These are phyloP conservation scores for Phytophthora citrophthora DNA, from an alignment of 352 stramenopile species.

Conservation along the genomic window DNA sequence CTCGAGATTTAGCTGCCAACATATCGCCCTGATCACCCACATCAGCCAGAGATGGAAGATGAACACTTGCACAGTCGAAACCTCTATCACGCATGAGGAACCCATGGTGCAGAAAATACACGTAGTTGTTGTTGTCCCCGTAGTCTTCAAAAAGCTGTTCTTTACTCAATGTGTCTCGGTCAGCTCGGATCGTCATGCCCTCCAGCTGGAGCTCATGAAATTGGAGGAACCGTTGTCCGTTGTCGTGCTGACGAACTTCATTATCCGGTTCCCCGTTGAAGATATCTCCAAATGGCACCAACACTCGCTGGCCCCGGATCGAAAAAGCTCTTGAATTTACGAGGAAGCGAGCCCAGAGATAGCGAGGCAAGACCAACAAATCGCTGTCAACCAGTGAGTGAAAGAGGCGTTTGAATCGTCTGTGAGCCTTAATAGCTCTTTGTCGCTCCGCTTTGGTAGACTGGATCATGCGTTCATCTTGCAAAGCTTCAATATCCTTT, in stretches of 20 bases:
- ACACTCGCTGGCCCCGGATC: constrained; percentile 67
- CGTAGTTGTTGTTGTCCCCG: constrained; percentile 93
- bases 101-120: constrained; percentile 90
- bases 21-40: constrained; percentile 1
- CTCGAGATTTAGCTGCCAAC: constrained; percentile 32
- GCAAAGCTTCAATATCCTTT: constrained; percentile 38
- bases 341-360: constrained; percentile 61
- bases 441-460: constrained; percentile 35
- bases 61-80: constrained; percentile 86
- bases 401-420: constrained; percentile 59
- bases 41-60: constrained; percentile 30
- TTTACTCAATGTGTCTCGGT: constrained; percentile 42
- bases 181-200: constrained; percentile 70
- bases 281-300: constrained; percentile 90
- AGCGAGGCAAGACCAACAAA: constrained; percentile 18
- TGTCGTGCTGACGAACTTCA: constrained; percentile 30
- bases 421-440: constrained; percentile 34
- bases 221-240: constrained; percentile 63
- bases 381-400: constrained; percentile 18
- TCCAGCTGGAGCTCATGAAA: constrained; percentile 53
- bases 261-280: constrained; percentile 79
- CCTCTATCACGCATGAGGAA: constrained; percentile 91
- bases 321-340: constrained; percentile 84
- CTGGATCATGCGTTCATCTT: constrained; percentile 54
- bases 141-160: constrained; percentile 95